These are phyloP conservation scores for Talaromyces proteolyticus DNA, from an alignment of 495 filamentous ascomycete species.

Conservation along the genomic window DNA sequence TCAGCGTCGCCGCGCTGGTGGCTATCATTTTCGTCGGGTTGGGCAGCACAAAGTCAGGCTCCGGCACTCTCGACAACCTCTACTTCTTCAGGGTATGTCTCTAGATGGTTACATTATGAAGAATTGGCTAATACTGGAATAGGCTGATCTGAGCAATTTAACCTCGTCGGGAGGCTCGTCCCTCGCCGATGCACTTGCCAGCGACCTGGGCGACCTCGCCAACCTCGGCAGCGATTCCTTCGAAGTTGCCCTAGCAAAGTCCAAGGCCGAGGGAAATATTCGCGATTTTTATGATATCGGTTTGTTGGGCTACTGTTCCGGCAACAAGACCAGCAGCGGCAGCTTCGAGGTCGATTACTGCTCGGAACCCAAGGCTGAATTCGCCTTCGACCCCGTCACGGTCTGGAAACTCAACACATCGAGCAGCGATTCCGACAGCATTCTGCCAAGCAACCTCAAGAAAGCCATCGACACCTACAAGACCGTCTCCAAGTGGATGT, in stretches of 20 bases:
- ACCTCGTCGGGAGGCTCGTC: slow-evolving; percentile 17
- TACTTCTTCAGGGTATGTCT: slow-evolving; percentile 66
- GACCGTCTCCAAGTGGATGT: slow-evolving; percentile 74
- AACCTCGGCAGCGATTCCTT: slow-evolving; percentile 26
- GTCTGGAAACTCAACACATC: slow-evolving; percentile 58
- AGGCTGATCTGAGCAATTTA: slow-evolving; percentile 36
- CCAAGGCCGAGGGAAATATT: slow-evolving; percentile 49
- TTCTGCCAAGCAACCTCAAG: slow-evolving; percentile 58
- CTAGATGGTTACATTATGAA: background rate
- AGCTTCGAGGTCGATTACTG: slow-evolving; percentile 39
- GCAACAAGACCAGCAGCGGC: slow-evolving; percentile 44
- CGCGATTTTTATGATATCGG: slow-evolving; percentile 74
- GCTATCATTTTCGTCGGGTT: slow-evolving; percentile 68
- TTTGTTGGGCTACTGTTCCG: slow-evolving; percentile 84
- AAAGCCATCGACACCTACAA: slow-evolving; percentile 66
- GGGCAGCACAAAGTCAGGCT: slow-evolving; percentile 62
- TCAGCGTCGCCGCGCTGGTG: slow-evolving; percentile 67
- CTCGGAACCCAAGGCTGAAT: slow-evolving; percentile 54
- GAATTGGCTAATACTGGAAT: background rate
- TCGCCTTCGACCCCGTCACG: slow-evolving; percentile 67
- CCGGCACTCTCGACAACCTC: slow-evolving; percentile 39
- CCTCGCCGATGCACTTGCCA: slow-evolving; percentile 14
- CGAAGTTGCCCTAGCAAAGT: slow-evolving; percentile 21
- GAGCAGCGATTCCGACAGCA: slow-evolving; percentile 31
- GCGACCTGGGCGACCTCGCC: slow-evolving; percentile 10